phyloP scores from a whole-genome alignment of 2,329 filamentous ascomycete genomes.

The Aspergillus eucalypticola region DNA sequence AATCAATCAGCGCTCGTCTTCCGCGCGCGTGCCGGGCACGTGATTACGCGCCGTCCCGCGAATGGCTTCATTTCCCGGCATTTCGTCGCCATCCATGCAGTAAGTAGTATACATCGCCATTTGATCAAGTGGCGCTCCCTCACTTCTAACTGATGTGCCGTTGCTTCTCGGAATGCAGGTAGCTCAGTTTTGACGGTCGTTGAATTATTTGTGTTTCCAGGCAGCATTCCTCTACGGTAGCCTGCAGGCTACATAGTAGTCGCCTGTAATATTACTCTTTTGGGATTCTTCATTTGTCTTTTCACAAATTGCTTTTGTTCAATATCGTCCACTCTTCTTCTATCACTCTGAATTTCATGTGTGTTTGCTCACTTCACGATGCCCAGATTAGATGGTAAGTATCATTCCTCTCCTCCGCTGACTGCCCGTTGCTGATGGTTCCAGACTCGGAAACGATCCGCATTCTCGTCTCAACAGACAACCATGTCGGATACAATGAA shows the following conservation, averaged over 20 bases:
- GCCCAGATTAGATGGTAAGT: conserved; percentile 31
- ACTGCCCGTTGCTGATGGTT: neutral
- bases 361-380: conserved; percentile 18
- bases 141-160: neutral
- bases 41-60: conserved; percentile 25
- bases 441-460: conserved; percentile 79
- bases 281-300: neutral
- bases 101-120: neutral
- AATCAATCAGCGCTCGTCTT: conserved; percentile 5
- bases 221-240: conserved; percentile 6
- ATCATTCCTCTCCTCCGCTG: neutral
- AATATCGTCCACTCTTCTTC: neutral
- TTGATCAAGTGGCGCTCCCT: too few relatives aligned
- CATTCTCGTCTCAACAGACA: conserved; percentile 91
- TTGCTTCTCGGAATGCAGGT: neutral
- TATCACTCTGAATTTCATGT: neutral
- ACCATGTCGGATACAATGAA: conserved; percentile 96
- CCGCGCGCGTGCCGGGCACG: conserved; percentile 20
- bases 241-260: neutral
- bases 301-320: neutral
- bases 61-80: neutral
- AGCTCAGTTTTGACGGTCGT: neutral
- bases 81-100: neutral
- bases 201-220: neutral
- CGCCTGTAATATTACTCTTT: neutral